These are phyloP conservation scores for Teratosphaeria nubilosa DNA, from an alignment of 2,329 filamentous ascomycete species.

Conservation along the genomic window DNA sequence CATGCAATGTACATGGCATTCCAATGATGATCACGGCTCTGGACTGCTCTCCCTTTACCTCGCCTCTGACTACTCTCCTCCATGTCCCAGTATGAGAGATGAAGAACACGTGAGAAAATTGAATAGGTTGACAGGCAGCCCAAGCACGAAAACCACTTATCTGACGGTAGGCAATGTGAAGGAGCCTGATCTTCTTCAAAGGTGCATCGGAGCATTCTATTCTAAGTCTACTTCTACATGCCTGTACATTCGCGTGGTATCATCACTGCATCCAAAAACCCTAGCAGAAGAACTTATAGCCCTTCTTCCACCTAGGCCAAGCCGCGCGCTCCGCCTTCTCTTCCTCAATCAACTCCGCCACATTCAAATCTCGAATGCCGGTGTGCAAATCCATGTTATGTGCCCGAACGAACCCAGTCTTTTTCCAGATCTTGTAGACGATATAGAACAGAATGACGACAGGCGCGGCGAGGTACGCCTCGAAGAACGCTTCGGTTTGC, in stretches of 20 bases:
- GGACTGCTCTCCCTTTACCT: too few relatives aligned
- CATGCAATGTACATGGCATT: too few relatives aligned
- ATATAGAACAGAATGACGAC: slow-evolving; percentile 33
- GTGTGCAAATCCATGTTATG: slow-evolving; percentile 80
- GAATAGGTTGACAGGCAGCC: too few relatives aligned
- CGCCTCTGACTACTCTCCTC: too few relatives aligned
- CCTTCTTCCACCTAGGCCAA: slow-evolving; percentile 40
- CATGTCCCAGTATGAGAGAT: too few relatives aligned
- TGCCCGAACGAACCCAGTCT: slow-evolving; percentile 55
- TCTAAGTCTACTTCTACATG: background rate
- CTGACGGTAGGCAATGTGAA: too few relatives aligned
- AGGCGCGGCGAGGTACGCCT: slow-evolving; percentile 26
- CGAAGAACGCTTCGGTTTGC: slow-evolving; percentile 20
- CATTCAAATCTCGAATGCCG: slow-evolving; percentile 73
- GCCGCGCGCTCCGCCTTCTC: slow-evolving; percentile 61
- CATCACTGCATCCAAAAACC: background rate
- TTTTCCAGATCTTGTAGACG: slow-evolving; percentile 64
- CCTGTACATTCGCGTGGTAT: background rate
- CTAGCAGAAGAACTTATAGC: slow-evolving; percentile 40
- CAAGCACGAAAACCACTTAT: too few relatives aligned
- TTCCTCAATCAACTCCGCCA: slow-evolving; percentile 67
- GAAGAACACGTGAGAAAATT: too few relatives aligned
- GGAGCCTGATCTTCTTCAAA: background rate
- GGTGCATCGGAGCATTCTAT: background rate
- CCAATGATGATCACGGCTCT: too few relatives aligned